Evolutionary conservation across 2,329 filamentous ascomycete genomes (phyloP).

Genomic region (Cercospora citrullina): DNA sequence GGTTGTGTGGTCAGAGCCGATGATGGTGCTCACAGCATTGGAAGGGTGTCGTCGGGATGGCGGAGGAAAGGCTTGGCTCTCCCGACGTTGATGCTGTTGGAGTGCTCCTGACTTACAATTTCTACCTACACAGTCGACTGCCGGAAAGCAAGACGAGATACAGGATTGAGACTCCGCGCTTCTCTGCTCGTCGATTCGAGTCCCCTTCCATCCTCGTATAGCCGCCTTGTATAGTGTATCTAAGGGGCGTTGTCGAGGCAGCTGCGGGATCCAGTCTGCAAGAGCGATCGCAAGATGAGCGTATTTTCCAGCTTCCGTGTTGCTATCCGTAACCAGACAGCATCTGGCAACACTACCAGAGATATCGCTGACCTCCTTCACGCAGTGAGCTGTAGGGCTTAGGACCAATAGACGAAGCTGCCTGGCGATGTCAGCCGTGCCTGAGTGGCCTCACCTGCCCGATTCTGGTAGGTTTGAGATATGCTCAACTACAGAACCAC

Average conservation of each 20-base stretch:
- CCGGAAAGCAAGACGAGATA: no score
- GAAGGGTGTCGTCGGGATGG: not conserved
- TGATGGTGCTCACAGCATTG: not conserved
- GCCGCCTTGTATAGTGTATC: no score
- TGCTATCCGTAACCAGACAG: no score
- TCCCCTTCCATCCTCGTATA: no score
- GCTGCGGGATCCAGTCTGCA: no score
- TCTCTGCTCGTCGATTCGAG: no score
- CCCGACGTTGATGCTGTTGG: not conserved
- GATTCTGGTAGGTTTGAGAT: not conserved
- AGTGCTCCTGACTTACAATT: not conserved
- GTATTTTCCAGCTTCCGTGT: no score
- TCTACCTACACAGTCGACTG: no score
- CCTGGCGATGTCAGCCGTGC: not conserved
- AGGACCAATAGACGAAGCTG: not conserved
- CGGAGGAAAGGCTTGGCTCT: not conserved
- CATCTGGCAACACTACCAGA: no score
- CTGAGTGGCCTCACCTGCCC: not conserved
- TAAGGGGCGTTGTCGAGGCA: no score
- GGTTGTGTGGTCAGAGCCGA: not conserved
- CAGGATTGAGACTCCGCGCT: no score
- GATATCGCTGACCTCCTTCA: rapidly evolving
- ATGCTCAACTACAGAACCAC: not conserved
- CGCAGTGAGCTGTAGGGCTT: not conserved
- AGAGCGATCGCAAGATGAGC: no score